Evolutionary conservation across 1,284 basidiomycete species (phyloP).

Genomic region (Sphagnurus paluster): DNA sequence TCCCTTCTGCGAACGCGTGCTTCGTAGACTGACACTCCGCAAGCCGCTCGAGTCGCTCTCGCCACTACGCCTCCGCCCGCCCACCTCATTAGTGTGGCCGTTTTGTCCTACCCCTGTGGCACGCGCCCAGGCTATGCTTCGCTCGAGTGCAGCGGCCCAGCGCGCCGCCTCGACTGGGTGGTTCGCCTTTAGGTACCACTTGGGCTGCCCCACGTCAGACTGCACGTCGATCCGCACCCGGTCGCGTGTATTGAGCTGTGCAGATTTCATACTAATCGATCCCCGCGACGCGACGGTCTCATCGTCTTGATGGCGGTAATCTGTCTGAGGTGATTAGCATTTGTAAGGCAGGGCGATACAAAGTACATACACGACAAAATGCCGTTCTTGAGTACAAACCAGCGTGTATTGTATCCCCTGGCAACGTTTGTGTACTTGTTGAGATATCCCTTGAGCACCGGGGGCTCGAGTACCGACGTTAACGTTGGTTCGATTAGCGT

Average conservation of each 20-base stretch:
- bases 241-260: constrained; percentile 84
- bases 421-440: constrained; percentile 93
- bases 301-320: constrained; percentile 92
- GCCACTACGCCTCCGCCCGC: constrained; percentile 25
- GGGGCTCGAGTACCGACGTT: constrained; percentile 46
- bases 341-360: neutral
- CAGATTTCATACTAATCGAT: constrained; percentile 86
- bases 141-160: constrained; percentile 80
- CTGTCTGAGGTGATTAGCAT: constrained; percentile 35
- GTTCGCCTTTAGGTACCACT: constrained; percentile 91
- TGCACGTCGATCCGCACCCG: constrained; percentile 32
- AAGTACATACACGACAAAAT: constrained; percentile 71
- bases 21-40: constrained; percentile 16
- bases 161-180: constrained; percentile 87
- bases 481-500: constrained; percentile 53
- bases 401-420: constrained; percentile 87
- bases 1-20: constrained; percentile 15
- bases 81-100: neutral
- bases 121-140: constrained; percentile 67
- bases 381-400: constrained; percentile 93
- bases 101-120: constrained; percentile 20
- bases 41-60: constrained; percentile 33
- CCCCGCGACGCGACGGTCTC: constrained; percentile 87
- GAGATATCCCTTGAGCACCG: constrained; percentile 76
- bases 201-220: constrained; percentile 40